Conservation (phyloP, 2,329 filamentous ascomycete species). For the Nemania abortiva region DNA sequence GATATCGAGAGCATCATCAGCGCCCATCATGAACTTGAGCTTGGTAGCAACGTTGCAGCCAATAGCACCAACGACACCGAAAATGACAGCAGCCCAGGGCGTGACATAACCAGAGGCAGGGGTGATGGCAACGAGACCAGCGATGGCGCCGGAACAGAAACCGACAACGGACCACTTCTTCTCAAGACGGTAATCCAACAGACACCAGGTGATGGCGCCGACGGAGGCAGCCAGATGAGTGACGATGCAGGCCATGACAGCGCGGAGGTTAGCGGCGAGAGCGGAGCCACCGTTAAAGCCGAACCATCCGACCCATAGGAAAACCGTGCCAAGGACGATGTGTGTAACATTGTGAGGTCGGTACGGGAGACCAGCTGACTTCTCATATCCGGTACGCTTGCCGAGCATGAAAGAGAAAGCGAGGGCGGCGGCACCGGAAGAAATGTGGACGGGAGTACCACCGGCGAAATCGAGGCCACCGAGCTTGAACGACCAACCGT, state of each 20-base stretch:
- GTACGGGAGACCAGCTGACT: constrained; percentile 72
- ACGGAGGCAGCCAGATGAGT: constrained; percentile 88
- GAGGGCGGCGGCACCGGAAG: constrained; percentile 77
- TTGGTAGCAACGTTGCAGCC: constrained; percentile 89
- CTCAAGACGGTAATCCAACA: constrained; percentile 92
- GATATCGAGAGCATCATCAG: constrained; percentile 90
- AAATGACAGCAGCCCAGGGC: constrained; percentile 69
- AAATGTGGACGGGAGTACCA: constrained; percentile 80
- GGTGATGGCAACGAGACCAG: constrained; percentile 88
- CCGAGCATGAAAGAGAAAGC: constrained; percentile 81
- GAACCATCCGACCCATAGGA: constrained; percentile 96
- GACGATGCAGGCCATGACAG: constrained; percentile 88
- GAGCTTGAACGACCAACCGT: constrained; percentile 77
- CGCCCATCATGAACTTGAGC: constrained; percentile 77
- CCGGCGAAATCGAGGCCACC: constrained; percentile 81
- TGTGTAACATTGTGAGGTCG: constrained; percentile 80
- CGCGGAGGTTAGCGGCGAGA: constrained; percentile 83
- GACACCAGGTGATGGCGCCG: constrained; percentile 84
- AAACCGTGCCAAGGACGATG: constrained; percentile 78
- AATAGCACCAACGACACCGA: constrained; percentile 70
- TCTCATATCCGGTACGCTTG: constrained; percentile 72
- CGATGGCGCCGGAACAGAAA: constrained; percentile 91
- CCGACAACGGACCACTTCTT: constrained; percentile 94
- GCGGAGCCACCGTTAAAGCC: constrained; percentile 94
- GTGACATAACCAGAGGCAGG: constrained; percentile 86